Evolutionary conservation across 1,284 basidiomycete species (phyloP).

Genomic region (Trichosporon coremiiforme): DNA sequence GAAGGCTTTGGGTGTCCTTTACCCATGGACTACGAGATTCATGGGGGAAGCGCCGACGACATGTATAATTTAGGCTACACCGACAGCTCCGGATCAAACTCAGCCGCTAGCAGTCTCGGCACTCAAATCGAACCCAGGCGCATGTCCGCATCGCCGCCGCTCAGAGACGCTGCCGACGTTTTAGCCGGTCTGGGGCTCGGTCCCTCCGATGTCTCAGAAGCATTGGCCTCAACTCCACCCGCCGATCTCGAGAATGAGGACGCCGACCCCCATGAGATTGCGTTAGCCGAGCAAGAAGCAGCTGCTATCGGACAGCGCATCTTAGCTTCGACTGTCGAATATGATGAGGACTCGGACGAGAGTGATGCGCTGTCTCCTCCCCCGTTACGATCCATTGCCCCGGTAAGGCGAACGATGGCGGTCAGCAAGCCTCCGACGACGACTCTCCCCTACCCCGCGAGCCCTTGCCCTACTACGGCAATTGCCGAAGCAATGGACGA

Average conservation of each 20-base stretch:
- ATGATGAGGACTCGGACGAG: slow-evolving; percentile 26
- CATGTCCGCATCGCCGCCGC: slow-evolving; percentile 22
- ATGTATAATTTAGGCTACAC: slow-evolving; percentile 10
- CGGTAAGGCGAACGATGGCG: not conserved
- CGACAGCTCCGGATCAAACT: slow-evolving; percentile 1
- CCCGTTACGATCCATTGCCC: not conserved
- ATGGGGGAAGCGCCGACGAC: slow-evolving; percentile 13
- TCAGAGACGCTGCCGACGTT: slow-evolving; percentile 23
- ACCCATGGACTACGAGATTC: slow-evolving; percentile 15
- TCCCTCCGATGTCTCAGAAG: slow-evolving; percentile 25
- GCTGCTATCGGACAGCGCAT: slow-evolving; percentile 30
- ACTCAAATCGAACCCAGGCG: not conserved
- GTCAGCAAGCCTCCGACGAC: not conserved
- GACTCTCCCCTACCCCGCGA: not conserved
- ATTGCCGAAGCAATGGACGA: slow-evolving; percentile 14
- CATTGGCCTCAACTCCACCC: not conserved
- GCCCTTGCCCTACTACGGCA: not conserved
- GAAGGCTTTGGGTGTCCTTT: slow-evolving; percentile 7
- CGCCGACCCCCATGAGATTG: slow-evolving; percentile 19
- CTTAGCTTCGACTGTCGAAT: slow-evolving; percentile 32
- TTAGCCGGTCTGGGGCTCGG: slow-evolving; percentile 23
- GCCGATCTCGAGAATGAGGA: slow-evolving; percentile 19
- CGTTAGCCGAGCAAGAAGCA: slow-evolving; percentile 23
- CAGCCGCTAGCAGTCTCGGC: slow-evolving; percentile 1
- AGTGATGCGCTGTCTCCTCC: slow-evolving; percentile 13